Evolutionary conservation across 805 yeast species (phyloP), one percentile per base, ranked within the genome.

Genomic region (Groenewaldozyma tartarivorans): DNA sequence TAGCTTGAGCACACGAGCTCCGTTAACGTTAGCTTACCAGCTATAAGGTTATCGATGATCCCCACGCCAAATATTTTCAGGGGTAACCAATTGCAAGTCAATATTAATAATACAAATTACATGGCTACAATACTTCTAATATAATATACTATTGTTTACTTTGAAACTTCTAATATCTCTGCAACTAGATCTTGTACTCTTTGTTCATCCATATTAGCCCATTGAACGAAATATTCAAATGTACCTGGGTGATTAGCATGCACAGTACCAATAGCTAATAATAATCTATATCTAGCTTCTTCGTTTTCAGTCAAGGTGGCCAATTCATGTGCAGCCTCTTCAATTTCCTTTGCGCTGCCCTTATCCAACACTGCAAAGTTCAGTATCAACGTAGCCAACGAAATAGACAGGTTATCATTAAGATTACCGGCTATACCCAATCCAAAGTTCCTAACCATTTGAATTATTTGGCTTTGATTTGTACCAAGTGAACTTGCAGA

Each of bases 241-340:
- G 7, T 24, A 7, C 7, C 7, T 7, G 7, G 38, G 27, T 47
- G 39, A 36, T 45, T 44, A 17, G 50, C 45, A 16, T 70, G 51
- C 29, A 77, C 47, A 36, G 84, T 82, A 2, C 92, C 94, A 43
- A 67, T 69, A 0, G 81, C 77, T 20, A 83, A 66, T 7, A 71
- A 47, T 18, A 77, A 48, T 53, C 95, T 68, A 56, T 83, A 84
- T 0, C 77, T 74, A 2, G 87, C 74, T 57, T 84, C 95, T 31
- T 75, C 70, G 30, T 72, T 72, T 24, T 7, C 7, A 4, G 27
- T 30, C 15, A 30, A 30, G 3, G 22, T 21, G 1, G 61, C 51
- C 4, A 65, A 40, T 21, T 53, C 54, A 2, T 48, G 44, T 5
- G 62, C 60, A 5, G 63, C 50, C 17, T 56, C 61, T 2, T 60